A percentile compares a stretch with the other conserved stretches of the same genome.
These are phyloP conservation scores for Crepidotus sp. DNA, from an alignment of 1,284 basidiomycete species.

Conservation along the genomic window DNA sequence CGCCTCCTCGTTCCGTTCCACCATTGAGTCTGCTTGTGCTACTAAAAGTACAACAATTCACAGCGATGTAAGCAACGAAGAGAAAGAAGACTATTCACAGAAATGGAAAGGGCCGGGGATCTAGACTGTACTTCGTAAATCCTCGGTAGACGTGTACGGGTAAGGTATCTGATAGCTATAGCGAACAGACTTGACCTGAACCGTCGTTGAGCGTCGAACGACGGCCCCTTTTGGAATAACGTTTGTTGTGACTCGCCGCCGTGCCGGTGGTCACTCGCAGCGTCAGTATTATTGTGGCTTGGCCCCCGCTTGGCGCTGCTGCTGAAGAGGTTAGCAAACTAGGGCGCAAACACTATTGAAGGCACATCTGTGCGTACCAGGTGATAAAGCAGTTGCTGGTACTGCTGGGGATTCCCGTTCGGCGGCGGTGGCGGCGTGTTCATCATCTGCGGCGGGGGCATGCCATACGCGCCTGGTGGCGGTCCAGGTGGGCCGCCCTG, in stretches of 20 bases:
- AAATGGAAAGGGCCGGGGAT: neutral
- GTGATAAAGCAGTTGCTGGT: conserved; percentile 49
- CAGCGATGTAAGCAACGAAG: conserved; percentile 1
- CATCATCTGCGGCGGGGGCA: conserved; percentile 34
- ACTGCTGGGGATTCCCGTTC: conserved; percentile 27
- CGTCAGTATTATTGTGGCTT: neutral
- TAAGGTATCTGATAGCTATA: neutral
- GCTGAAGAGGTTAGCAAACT: neutral
- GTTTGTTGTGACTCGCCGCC: no score
- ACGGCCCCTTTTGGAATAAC: conserved; percentile 8
- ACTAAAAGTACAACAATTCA: conserved; percentile 15
- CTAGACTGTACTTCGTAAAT: neutral
- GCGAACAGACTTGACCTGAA: neutral
- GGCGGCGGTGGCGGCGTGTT: conserved; percentile 23
- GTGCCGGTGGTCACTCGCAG: no score
- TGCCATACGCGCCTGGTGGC: conserved; percentile 31
- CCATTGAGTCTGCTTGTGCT: conserved; percentile 1
- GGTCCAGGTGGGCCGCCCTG: conserved; percentile 12
- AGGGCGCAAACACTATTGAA: neutral
- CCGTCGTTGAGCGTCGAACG: neutral
- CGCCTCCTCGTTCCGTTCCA: neutral
- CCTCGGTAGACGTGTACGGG: conserved; percentile 2
- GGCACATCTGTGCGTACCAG: conserved; percentile 27
- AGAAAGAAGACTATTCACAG: neutral
- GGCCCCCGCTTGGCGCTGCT: conserved; percentile 2